Percentiles rank a stretch among this genome's conserved stretches.
Conservation (phyloP, 306 rosid genomes). For the Citrullus colocynthis region DNA sequence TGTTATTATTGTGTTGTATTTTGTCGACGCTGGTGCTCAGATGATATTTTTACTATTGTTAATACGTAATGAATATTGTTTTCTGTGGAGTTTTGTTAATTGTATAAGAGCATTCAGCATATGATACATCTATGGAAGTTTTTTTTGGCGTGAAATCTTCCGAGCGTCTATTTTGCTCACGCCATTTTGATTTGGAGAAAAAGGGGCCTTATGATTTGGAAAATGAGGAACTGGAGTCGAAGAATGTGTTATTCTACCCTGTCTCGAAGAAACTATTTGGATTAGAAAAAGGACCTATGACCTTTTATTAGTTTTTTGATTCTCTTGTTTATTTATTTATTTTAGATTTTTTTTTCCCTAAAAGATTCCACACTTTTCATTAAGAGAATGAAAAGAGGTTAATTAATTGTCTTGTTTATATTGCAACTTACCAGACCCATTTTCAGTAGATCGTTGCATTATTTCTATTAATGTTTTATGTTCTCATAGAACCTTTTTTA, state of each 20-base stretch:
- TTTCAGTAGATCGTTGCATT: not conserved
- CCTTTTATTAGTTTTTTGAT: not conserved
- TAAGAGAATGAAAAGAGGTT: too few species aligned
- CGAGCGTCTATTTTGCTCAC: not conserved
- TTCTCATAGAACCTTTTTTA: not conserved
- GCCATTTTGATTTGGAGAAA: not conserved
- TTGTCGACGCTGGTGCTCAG: not conserved
- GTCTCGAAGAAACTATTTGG: not conserved
- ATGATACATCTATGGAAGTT: not conserved
- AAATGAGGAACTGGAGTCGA: not conserved
- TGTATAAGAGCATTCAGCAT: not conserved
- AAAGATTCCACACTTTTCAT: too few species aligned
- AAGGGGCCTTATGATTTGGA: not conserved
- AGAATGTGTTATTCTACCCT: not conserved
- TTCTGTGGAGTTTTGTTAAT: not conserved
- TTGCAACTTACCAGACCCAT: not conserved
- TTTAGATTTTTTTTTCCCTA: too few species aligned
- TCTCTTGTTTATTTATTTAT: too few species aligned
- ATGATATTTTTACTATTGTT: not conserved
- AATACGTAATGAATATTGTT: not conserved
- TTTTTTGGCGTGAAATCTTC: not conserved
- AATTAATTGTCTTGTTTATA: not conserved
- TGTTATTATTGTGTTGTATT: not conserved
- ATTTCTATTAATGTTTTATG: not conserved
- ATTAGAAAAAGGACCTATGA: not conserved